These are phyloP conservation scores for Aristolochia californica DNA, from an alignment of 164 flowering plant species.

Conservation along the genomic window DNA sequence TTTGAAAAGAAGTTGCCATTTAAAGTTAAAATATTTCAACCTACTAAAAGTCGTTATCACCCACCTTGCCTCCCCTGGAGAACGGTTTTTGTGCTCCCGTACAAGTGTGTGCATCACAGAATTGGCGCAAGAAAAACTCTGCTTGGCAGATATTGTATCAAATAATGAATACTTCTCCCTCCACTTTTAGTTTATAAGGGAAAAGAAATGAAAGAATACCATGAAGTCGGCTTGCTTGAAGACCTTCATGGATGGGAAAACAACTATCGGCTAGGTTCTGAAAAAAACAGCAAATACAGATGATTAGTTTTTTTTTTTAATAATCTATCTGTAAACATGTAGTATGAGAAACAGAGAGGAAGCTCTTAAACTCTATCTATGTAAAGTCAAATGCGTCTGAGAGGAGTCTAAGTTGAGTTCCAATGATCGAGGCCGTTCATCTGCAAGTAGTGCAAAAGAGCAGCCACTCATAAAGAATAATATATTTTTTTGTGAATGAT, in stretches of 20 bases:
- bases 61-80: slow-evolving; percentile 70
- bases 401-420: no score
- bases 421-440: no score
- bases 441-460: no score
- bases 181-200: neutral
- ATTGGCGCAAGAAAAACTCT: slow-evolving; percentile 89
- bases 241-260: slow-evolving; percentile 60
- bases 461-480: no score
- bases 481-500: no score
- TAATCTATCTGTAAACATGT: no score
- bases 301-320: no score
- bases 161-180: neutral
- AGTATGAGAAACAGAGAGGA: no score
- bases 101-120: slow-evolving; percentile 92
- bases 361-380: no score
- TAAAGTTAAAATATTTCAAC: neutral
- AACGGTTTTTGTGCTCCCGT: slow-evolving; percentile 54
- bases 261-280: slow-evolving; percentile 86
- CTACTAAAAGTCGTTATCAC: slow-evolving; percentile 1
- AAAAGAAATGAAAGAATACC: slow-evolving; percentile 27
- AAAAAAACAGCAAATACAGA: slow-evolving; percentile 10
- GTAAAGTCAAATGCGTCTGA: no score
- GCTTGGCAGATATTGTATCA: slow-evolving; percentile 4
- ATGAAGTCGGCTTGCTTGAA: slow-evolving; percentile 71
- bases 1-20: no score